A percentile compares a stretch with the other conserved stretches of the same genome.
These are phyloP conservation scores for Oryza meyeriana DNA, from an alignment of 176 grass and related monocot species.

Conservation along the genomic window DNA sequence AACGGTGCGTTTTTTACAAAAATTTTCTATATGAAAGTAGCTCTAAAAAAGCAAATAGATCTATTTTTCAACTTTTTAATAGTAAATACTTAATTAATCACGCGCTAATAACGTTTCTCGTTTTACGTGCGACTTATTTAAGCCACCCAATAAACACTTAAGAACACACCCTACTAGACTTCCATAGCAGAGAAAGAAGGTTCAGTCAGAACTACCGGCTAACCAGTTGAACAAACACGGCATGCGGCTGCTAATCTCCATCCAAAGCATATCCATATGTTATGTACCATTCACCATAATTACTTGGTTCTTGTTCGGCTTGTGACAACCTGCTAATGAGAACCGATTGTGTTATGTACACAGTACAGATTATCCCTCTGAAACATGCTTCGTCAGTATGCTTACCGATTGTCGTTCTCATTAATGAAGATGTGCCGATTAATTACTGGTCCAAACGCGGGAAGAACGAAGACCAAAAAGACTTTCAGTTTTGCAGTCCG, in stretches of 20 bases:
- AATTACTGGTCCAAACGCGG: neutral
- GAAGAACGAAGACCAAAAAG: neutral
- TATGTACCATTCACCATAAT: neutral
- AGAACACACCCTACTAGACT: no score
- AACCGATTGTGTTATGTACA: neutral
- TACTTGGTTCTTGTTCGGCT: neutral
- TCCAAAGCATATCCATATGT: neutral
- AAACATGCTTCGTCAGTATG: neutral
- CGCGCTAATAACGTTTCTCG: no score
- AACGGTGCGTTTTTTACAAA: no score
- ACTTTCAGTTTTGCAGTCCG: slow-evolving; percentile 3
- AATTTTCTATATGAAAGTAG: no score
- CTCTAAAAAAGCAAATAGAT: no score
- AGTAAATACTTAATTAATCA: no score
- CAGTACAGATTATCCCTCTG: neutral
- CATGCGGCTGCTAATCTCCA: neutral
- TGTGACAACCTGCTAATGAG: neutral
- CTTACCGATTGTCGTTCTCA: neutral
- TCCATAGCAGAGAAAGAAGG: neutral
- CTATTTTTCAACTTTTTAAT: no score
- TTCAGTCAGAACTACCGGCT: neutral
- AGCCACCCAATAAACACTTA: no score
- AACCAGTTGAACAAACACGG: neutral
- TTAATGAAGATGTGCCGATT: neutral
- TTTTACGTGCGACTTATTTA: no score